These are phyloP conservation scores for Grammothele lineata DNA, from an alignment of 768 basidiomycete species.

Conservation along the genomic window DNA sequence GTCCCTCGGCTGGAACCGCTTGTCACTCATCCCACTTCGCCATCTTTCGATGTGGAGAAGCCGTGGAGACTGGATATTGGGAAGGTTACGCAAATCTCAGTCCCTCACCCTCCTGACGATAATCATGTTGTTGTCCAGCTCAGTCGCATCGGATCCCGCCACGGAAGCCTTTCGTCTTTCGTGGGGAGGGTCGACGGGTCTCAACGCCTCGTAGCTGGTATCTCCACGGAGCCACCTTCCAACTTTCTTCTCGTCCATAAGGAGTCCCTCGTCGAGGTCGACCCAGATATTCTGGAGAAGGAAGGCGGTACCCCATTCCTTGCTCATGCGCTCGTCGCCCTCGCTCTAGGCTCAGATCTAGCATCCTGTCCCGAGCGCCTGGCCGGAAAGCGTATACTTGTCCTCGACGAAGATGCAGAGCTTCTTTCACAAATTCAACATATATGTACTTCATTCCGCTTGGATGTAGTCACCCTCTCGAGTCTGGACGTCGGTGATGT, in stretches of 20 bases:
- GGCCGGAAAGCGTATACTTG: too few species aligned
- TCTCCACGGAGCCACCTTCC: conserved; percentile 1
- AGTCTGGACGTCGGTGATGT: too few species aligned
- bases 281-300: too few species aligned
- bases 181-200: neutral
- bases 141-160: neutral
- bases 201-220: conserved; percentile 1
- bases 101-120: neutral
- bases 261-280: neutral
- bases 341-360: too few species aligned
- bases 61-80: conserved; percentile 12
- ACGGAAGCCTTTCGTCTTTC: neutral
- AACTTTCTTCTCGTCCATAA: conserved; percentile 4
- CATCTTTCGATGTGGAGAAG: neutral
- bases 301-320: too few species aligned
- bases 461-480: too few species aligned
- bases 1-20: conserved; percentile 8
- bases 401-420: too few species aligned
- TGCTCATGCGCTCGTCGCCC: too few species aligned
- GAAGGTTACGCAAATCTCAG: neutral
- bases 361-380: too few species aligned
- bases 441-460: too few species aligned
- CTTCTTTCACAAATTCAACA: too few species aligned
- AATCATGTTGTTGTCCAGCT: conserved; percentile 3
- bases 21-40: neutral